Percentiles rank a stretch among this genome's conserved stretches.
phyloP scores from a whole-genome alignment of 2,329 filamentous ascomycete species.

The Nannizziopsis arthrosporioides region DNA sequence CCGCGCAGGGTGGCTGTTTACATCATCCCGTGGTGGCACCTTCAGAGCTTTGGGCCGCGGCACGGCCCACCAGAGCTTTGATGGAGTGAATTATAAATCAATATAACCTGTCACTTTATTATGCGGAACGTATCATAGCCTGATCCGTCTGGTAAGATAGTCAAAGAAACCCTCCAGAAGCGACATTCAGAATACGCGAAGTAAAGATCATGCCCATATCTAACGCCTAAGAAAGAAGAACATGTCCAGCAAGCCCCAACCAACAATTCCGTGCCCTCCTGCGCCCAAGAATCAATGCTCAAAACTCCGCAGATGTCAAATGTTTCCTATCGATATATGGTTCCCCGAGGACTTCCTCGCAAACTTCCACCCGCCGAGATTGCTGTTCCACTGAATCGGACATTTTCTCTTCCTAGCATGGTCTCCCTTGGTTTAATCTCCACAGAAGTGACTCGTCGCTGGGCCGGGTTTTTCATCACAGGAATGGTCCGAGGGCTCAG shows the following conservation, averaged over 20 bases:
- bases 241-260: not conserved
- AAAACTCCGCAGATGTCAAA: not conserved
- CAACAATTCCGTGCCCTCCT: not conserved
- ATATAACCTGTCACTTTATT: not conserved
- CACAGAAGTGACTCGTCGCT: conserved; percentile 33
- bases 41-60: too few species aligned
- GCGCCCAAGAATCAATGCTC: not conserved
- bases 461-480: conserved; percentile 43
- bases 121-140: not conserved
- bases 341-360: conserved; percentile 23
- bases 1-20: too few species aligned
- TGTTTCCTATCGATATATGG: conserved; percentile 20
- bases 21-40: too few species aligned
- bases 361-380: conserved; percentile 25
- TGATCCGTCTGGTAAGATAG: not conserved
- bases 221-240: not conserved
- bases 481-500: conserved; percentile 50
- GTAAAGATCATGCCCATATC: not conserved
- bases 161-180: not conserved
- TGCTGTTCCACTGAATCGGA: conserved; percentile 29
- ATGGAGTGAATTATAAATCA: too few species aligned
- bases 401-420: conserved; percentile 28
- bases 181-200: conserved; percentile 8
- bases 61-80: too few species aligned
- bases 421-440: conserved; percentile 32